Conservation (phyloP, 257 asterid genomes). For the Misopates orontium region DNA sequence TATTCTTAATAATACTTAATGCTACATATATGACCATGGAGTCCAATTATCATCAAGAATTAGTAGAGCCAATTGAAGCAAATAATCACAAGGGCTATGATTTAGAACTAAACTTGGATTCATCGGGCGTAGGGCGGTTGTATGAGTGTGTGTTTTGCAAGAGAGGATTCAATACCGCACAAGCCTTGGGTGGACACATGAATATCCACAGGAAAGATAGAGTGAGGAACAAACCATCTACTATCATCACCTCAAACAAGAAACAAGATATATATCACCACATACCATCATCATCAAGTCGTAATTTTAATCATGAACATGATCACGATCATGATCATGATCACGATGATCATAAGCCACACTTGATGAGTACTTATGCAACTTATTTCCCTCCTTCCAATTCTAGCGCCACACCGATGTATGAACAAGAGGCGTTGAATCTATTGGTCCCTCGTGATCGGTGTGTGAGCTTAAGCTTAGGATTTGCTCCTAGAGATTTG, state of each 20-base stretch:
- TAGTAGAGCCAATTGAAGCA: constrained; percentile 28
- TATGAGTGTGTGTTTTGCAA: constrained; percentile 82
- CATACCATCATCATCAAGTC: background rate
- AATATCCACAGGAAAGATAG: constrained; percentile 75
- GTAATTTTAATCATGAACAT: background rate
- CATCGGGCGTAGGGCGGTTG: constrained; percentile 50
- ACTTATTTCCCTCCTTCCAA: no score
- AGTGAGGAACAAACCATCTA: constrained; percentile 38
- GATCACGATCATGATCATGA: constrained; percentile 19
- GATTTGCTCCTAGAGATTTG: constrained; percentile 27
- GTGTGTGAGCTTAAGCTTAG: constrained; percentile 46
- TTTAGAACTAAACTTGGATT: no score
- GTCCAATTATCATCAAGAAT: no score
- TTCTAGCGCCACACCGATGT: no score
- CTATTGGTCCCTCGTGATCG: constrained; percentile 35
- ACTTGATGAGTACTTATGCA: no score
- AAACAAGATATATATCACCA: no score
- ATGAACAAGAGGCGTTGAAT: constrained; percentile 7
- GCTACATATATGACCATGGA: no score
- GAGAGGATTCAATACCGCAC: constrained; percentile 85
- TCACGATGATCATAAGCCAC: background rate
- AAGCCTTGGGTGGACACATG: constrained; percentile 92
- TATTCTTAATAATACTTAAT: no score
- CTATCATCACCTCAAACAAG: background rate
- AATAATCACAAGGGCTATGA: constrained; percentile 14